Evolutionary conservation across 495 filamentous ascomycete genomes (phyloP).

Genomic region (Amorphotheca resinae): DNA sequence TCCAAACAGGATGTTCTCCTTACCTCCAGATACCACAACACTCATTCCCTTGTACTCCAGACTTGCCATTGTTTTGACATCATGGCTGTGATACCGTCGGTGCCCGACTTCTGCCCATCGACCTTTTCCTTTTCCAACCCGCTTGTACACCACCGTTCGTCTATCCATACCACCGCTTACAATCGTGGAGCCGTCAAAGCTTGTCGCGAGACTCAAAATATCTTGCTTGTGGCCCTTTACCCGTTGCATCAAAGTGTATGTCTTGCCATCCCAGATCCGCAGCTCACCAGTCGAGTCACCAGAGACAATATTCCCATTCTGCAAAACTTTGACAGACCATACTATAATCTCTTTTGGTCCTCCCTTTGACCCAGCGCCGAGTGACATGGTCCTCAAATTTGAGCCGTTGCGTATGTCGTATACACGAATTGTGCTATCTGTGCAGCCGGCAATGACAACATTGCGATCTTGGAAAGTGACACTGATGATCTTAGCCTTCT

Average conservation of each 20-base stretch:
- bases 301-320: slow-evolving; percentile 81
- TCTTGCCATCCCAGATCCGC: slow-evolving; percentile 86
- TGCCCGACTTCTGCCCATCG: slow-evolving; percentile 82
- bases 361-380: slow-evolving; percentile 62
- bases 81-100: slow-evolving; percentile 72
- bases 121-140: slow-evolving; percentile 40
- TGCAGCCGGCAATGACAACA: slow-evolving; percentile 77
- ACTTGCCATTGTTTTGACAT: slow-evolving; percentile 89
- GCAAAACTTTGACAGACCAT: slow-evolving; percentile 81
- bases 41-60: slow-evolving; percentile 77
- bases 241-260: slow-evolving; percentile 72
- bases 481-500: slow-evolving; percentile 77
- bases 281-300: slow-evolving; percentile 91
- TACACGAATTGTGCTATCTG: slow-evolving; percentile 80
- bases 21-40: slow-evolving; percentile 85
- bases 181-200: slow-evolving; percentile 69
- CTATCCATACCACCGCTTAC: slow-evolving; percentile 87
- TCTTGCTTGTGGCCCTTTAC: slow-evolving; percentile 82
- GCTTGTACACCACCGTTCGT: slow-evolving; percentile 67
- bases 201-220: slow-evolving; percentile 70
- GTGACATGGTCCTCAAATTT: slow-evolving; percentile 64
- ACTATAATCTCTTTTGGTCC: slow-evolving; percentile 78
- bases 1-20: slow-evolving; percentile 18
- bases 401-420: slow-evolving; percentile 74
- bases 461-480: slow-evolving; percentile 77